Evolutionary conservation across 2,329 filamentous ascomycete species (phyloP), one percentile per base, ranked within the genome.

Genomic region (Trichocomaceae sp.): DNA sequence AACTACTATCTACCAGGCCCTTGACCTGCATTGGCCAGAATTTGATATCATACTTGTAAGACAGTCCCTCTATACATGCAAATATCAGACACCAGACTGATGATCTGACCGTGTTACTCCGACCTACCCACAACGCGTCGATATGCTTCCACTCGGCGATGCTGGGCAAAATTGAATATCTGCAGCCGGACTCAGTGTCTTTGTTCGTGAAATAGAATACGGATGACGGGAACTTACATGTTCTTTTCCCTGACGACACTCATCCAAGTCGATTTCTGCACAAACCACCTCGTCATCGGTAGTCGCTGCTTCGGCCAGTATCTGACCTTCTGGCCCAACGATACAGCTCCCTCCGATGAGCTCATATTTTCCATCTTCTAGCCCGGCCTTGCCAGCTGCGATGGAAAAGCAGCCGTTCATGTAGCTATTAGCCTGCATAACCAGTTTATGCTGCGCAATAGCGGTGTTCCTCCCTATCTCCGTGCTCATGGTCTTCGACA

Each of bases 321-420:
- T 42, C 5, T 42, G 39, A 4, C 39, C 39, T 19, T 42, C 39
- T 5, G 39, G 17, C 5, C 17, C 39, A 4, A 42, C 39, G 19
- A 42, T 42, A 10, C 17, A 12, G 19, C 39, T 42, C 9, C 39
- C 39, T 20, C 17, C 39, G 17, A 42, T 42, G 7, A 42, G 17
- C 8, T 42, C 39, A 22, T 19, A 42, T 5, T 22, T 17, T 12
- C 58, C 58, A 46, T 81, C 77, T 58, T 81, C 79, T 3, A 75
- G 57, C 2, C 79, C 79, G 31, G 75, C 77, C 51, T 78, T 75
- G 5, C 75, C 78, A 1, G 75, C 71, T 31, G 72, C 72, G 50
- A 81, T 72, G 12, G 73, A 76, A 60, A 77, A 81, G 51, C 75
- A 77, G 5, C 74, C 72, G 59, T 81, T 79, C 61, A 77, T 77